Percentiles rank a stretch among this genome's conserved stretches.
Evolutionary conservation across 305 asterid genomes (phyloP).

Genomic region (Fraxinus greggii): DNA sequence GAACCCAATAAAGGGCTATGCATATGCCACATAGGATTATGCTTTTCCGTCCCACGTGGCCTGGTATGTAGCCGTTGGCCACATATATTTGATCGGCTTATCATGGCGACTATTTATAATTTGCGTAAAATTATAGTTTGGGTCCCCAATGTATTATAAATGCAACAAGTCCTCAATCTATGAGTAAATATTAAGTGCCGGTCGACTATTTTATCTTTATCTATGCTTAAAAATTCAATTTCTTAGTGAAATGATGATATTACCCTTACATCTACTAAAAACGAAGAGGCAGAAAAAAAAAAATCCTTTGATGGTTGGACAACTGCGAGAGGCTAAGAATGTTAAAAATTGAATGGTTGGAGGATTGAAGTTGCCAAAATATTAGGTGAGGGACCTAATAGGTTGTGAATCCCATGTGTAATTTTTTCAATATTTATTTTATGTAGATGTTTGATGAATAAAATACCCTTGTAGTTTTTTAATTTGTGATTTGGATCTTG

Average conservation of each 20-base stretch:
- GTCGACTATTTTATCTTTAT: neutral
- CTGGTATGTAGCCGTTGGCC: neutral
- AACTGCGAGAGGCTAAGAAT: neutral
- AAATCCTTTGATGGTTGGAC: neutral
- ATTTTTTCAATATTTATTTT: neutral
- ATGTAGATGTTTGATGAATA: neutral
- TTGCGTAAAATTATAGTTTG: neutral
- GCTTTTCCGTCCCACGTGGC: slow-evolving; percentile 15
- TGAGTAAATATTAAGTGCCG: neutral
- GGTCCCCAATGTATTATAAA: neutral
- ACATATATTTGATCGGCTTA: neutral
- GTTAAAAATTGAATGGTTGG: neutral
- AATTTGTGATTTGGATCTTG: neutral
- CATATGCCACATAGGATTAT: slow-evolving; percentile 24
- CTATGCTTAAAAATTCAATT: neutral
- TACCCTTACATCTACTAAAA: neutral
- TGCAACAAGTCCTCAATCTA: neutral
- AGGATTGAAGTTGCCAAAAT: neutral
- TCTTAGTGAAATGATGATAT: neutral
- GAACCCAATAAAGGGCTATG: slow-evolving; percentile 8
- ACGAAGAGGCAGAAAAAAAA: neutral
- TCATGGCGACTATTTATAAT: neutral
- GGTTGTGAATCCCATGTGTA: neutral
- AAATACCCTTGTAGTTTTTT: neutral
- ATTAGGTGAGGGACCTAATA: neutral